Percentiles rank a stretch among this genome's conserved stretches.
These are phyloP conservation scores for Aspergillus caelatus DNA, from an alignment of 2,329 filamentous ascomycete species.

Conservation along the genomic window DNA sequence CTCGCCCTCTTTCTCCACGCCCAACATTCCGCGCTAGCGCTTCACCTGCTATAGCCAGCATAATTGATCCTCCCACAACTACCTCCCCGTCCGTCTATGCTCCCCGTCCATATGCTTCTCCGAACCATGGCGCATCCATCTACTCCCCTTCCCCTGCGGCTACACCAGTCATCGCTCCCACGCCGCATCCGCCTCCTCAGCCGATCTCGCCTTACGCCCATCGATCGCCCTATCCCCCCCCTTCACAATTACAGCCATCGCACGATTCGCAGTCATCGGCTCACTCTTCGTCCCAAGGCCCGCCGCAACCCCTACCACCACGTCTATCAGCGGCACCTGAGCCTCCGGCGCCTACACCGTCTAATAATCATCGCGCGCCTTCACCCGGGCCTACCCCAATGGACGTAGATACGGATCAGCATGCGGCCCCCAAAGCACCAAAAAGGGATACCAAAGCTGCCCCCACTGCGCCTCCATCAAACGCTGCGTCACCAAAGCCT, in stretches of 20 bases:
- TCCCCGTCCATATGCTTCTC: constrained; percentile 30
- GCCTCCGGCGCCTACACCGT: constrained; percentile 13
- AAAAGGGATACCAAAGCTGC: constrained; percentile 45
- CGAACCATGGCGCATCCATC: constrained; percentile 27
- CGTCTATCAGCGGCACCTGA: constrained; percentile 6
- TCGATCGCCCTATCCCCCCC: constrained; percentile 27
- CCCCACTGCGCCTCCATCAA: constrained; percentile 54
- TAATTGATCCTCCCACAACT: constrained; percentile 69
- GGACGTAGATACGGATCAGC: constrained; percentile 39
- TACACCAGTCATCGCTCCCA: constrained; percentile 25
- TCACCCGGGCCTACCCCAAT: constrained; percentile 30
- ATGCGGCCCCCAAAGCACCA: constrained; percentile 29
- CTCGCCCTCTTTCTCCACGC: constrained; percentile 53
- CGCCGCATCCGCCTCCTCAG: constrained; percentile 28
- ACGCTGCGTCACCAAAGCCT: constrained; percentile 59
- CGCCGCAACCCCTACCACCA: constrained; percentile 13
- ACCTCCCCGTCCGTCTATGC: constrained; percentile 33
- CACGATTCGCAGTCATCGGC: constrained; percentile 20
- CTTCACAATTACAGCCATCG: constrained; percentile 25
- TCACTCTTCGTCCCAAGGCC: constrained; percentile 20
- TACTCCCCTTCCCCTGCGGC: constrained; percentile 30
- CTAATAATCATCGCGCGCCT: constrained; percentile 19
- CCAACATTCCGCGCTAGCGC: constrained; percentile 71
- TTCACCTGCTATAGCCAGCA: constrained; percentile 87
- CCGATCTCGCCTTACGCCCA: constrained; percentile 28